These are phyloP conservation scores for Endogone sp. DNA, from an alignment of 192 early-diverging fungal species.

Conservation along the genomic window DNA sequence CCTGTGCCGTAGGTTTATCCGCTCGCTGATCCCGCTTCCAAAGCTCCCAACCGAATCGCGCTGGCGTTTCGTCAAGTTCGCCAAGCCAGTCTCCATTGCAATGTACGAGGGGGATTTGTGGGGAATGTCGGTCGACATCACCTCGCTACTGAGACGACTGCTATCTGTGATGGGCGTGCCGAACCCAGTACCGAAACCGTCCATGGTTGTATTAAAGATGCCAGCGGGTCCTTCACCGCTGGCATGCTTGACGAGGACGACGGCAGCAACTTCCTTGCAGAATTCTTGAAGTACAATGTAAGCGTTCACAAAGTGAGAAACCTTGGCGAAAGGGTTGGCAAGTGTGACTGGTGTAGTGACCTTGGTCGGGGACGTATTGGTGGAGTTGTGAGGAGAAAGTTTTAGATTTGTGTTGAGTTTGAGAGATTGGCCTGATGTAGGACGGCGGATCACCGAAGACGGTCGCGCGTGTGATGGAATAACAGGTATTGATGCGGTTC, in stretches of 20 bases:
- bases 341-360: constrained; percentile 29
- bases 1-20: neutral
- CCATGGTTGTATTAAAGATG: neutral
- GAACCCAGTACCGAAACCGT: neutral
- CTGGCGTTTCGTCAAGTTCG: neutral
- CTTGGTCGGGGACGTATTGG: neutral
- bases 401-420: neutral
- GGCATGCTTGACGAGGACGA: constrained; percentile 46
- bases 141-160: neutral
- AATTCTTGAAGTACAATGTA: constrained; percentile 61
- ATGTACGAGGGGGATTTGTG: neutral
- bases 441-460: neutral
- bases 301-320: constrained; percentile 46
- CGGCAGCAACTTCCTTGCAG: constrained; percentile 58
- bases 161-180: neutral
- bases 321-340: constrained; percentile 35
- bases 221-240: neutral
- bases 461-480: neutral
- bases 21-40: neutral
- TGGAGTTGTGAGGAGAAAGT: neutral
- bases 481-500: neutral
- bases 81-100: neutral
- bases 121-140: neutral
- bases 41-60: neutral
- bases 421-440: neutral